These are phyloP conservation scores for Coniosporium apollinis DNA, from an alignment of 495 filamentous ascomycete species.

Conservation along the genomic window DNA sequence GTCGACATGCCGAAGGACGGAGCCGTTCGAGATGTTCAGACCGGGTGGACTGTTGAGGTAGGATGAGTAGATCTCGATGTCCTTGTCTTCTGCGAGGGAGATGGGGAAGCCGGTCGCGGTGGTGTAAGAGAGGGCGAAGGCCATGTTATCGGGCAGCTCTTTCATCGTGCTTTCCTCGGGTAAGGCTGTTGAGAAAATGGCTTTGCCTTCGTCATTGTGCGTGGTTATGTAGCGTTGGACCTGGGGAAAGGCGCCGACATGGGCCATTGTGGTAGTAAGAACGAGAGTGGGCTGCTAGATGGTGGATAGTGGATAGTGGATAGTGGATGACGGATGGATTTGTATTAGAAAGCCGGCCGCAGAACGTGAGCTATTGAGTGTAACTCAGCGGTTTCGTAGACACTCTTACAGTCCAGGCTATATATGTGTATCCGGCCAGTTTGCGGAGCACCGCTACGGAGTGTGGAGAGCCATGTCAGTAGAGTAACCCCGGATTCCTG, in stretches of 20 bases:
- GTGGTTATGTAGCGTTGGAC: slow-evolving; percentile 4
- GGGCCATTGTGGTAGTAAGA: too few species aligned
- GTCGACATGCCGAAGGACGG: slow-evolving; percentile 43
- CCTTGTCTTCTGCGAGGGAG: slow-evolving; percentile 24
- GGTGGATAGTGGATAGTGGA: too few species aligned
- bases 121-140: slow-evolving; percentile 1
- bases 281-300: too few species aligned
- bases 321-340: too few species aligned
- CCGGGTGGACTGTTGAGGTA: slow-evolving; percentile 16
- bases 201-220: slow-evolving; percentile 5
- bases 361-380: too few species aligned
- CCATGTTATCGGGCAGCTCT: slow-evolving; percentile 3
- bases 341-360: too few species aligned
- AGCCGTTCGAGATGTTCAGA: slow-evolving; percentile 28
- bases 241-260: neutral
- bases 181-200: slow-evolving; percentile 15
- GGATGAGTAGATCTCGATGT: slow-evolving; percentile 26
- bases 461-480: too few species aligned
- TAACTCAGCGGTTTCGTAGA: too few species aligned
- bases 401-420: too few species aligned
- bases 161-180: slow-evolving; percentile 10
- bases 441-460: too few species aligned
- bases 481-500: too few species aligned
- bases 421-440: too few species aligned
- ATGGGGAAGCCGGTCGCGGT: slow-evolving; percentile 10